A percentile compares a stretch with the other conserved stretches of the same genome.
Conservation (phyloP, 257 asterid species). For the Solanum habrochaites region DNA sequence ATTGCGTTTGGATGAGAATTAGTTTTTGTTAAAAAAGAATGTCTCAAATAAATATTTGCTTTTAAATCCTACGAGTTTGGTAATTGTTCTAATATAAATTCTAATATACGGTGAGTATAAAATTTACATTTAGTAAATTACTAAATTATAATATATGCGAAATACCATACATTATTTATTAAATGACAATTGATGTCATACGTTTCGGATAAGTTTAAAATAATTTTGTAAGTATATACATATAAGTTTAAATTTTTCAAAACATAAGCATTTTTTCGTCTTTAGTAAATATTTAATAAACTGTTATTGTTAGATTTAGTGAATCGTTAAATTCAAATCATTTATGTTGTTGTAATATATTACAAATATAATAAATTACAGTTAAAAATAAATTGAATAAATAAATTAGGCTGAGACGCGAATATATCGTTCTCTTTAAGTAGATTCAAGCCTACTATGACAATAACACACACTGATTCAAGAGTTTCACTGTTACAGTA, state of each 20-base stretch:
- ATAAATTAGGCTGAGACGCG: accelerated
- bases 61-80: neutral
- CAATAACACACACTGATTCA: too few species aligned
- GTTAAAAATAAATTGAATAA: too few species aligned
- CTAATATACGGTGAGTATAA: neutral
- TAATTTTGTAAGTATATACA: neutral
- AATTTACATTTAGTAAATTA: neutral
- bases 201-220: neutral
- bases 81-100: neutral
- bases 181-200: neutral
- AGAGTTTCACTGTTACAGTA: too few species aligned
- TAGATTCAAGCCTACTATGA: too few species aligned
- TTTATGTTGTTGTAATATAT: too few species aligned
- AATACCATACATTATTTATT: neutral
- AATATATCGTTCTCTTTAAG: accelerated
- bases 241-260: neutral
- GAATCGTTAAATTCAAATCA: neutral
- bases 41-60: neutral
- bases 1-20: neutral
- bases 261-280: neutral
- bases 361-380: too few species aligned
- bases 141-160: neutral
- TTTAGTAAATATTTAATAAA: neutral
- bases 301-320: neutral
- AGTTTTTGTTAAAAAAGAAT: neutral